Evolutionary conservation across 164 flowering plant genomes (phyloP), one percentile per base, ranked within the genome.

Genomic region (Kingdonia uniflora): DNA sequence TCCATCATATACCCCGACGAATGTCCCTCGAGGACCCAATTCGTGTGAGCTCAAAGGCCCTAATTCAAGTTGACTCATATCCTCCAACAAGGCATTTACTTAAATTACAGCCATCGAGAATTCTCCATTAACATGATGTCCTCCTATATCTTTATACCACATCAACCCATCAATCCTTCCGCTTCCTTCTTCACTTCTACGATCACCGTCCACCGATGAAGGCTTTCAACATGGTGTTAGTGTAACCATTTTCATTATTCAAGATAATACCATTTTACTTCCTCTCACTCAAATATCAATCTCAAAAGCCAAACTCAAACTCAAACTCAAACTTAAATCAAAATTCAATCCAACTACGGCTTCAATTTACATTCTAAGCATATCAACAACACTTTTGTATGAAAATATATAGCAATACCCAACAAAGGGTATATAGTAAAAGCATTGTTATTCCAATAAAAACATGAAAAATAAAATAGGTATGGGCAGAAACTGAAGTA

Each of bases 41-140:
- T 80, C 87, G 1, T 35, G 47, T 2, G 66, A 72, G 52, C 96
- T 85, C 76, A 87, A 26, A 1, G 95, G 78, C 39, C 97, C 96
- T 2, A 96, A 91, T 57, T 83, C 96, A 52, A 87, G 67, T 58
- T 82, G 92, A 67, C 96, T 77, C 5, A 78, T 76, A 66, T 91
- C 97, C 54, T 91, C 97, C 61, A 91, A 54, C 49, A 80, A 51
- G 57, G 37, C 75, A 51, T 91, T 91, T 14, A 95, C 95, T 66
- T 85, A 95, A 57, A 87, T 65, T 5, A 81, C 89, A 0, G 89
- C 96, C 96, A 90, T 87, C 0, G 96, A 90, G 55, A 82, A 85
- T 51, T 91, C 95, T 2, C 97, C 97, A 73, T 69, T 68, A 13
- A 68, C 78, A 67, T 87, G 97, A 3, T 43, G 60, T 14, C 96